Base-by-base conservation (phyloP, 225 moss, liverwort and hornwort genomes). In the Pleurozium schreberi region DNA sequence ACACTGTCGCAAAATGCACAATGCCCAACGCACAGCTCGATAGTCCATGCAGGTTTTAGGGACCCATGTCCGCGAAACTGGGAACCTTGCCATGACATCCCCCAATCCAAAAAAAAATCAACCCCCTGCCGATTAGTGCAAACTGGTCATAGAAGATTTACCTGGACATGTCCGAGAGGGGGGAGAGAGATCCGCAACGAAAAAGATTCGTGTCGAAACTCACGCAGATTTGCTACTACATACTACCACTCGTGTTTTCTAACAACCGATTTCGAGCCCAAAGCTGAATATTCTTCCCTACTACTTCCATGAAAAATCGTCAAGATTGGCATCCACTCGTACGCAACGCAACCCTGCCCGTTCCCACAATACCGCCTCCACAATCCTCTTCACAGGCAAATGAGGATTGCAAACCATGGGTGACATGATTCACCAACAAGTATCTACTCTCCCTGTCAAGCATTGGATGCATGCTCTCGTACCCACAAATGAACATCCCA, bases 401-500 rank as follows among this genome's bases (percentile, higher is more conserved):
- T 84, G 87, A 80, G 75, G 90, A 90, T 88, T 90, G 84, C 88
- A 80, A 53, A 19, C 67, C 59, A 31, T 60, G 38, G 14, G n/a
- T 47, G 75, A 75, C 88, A 80, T 34, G 83, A 87, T 86, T 74
- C 61, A 81, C 62, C 67, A 84, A 45, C 75, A 80, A 61, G 45
- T 10, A 15, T 43, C 77, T 87, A 18, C 70, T 63, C 82, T 87
- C 87, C 80, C 65, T 33, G 45, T 17, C 59, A 59, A 90, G 86
- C 90, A 92, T 92, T 86, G 86, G 68, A 84, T 90, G 81, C 89
- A 81, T 75, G 81, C 81, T 87, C 84, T 88, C 57, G 67, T 80
- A 77, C 19, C 85, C 77, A 55, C 84, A 82, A 43, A 36, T 14
- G n/a, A 84, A 34, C 73, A 88, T 86, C 73, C 73, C n/a, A 82